These are phyloP conservation scores for Colletotrichum sp. DNA, from an alignment of 2,329 filamentous ascomycete genomes.

Conservation along the genomic window DNA sequence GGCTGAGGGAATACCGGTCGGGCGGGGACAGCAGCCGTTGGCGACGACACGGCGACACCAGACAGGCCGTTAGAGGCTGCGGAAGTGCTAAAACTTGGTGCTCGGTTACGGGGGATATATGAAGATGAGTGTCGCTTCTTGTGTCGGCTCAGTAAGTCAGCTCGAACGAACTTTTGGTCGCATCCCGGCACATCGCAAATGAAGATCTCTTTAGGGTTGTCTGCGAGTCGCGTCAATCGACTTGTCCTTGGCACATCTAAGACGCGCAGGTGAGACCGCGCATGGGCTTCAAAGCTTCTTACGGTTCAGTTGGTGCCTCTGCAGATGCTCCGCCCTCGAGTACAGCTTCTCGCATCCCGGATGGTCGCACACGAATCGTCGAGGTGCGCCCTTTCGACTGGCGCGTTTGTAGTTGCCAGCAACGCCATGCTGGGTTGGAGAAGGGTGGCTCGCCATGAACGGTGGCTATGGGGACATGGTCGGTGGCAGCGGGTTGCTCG, in stretches of 20 bases:
- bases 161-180: conserved; percentile 77
- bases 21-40: conserved; percentile 24
- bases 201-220: conserved; percentile 82
- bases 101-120: conserved; percentile 55
- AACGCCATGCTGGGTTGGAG: conserved; percentile 6
- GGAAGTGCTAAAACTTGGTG: conserved; percentile 51
- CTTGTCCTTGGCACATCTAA: background rate
- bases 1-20: background rate
- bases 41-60: conserved; percentile 9
- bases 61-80: conserved; percentile 20
- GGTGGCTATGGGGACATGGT: conserved; percentile 1
- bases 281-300: background rate
- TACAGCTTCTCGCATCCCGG: conserved; percentile 80
- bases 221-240: conserved; percentile 42
- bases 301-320: conserved; percentile 83
- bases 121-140: conserved; percentile 67
- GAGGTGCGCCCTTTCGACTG: conserved; percentile 54
- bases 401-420: conserved; percentile 51
- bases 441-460: conserved; percentile 8
- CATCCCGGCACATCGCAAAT: conserved; percentile 78
- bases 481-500: background rate
- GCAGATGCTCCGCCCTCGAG: conserved; percentile 80
- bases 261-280: background rate
- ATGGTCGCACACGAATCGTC: conserved; percentile 68
- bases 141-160: conserved; percentile 75